Conservation (phyloP, 2,329 filamentous ascomycete species). For the Fusarium odoratissimum region DNA sequence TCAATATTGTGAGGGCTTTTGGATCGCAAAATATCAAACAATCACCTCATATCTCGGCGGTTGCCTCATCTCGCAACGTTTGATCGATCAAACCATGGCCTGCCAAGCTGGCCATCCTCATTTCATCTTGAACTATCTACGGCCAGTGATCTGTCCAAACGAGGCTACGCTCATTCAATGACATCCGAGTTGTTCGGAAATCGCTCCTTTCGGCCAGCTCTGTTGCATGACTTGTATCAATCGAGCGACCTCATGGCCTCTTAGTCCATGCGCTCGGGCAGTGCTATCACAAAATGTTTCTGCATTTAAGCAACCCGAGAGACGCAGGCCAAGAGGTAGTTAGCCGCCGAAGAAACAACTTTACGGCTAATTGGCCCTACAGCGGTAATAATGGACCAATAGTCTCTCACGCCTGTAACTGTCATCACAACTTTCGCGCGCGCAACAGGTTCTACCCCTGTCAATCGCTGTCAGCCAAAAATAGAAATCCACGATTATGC, state of each 20-base stretch:
- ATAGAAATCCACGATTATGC: conserved; percentile 46
- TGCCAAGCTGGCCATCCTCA: conserved; percentile 12
- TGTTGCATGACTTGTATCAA: conserved; percentile 44
- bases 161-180: conserved; percentile 8
- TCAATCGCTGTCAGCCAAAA: conserved; percentile 49
- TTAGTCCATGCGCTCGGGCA: conserved; percentile 39
- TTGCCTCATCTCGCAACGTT: conserved; percentile 17
- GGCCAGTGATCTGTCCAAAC: conserved; percentile 14
- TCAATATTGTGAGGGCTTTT: not conserved
- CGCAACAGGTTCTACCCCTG: conserved; percentile 48
- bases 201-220: conserved; percentile 23
- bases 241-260: conserved; percentile 35
- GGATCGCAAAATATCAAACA: not conserved
- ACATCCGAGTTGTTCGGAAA: conserved; percentile 24
- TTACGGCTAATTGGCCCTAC: conserved; percentile 36
- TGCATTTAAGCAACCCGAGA: conserved; percentile 11
- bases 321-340: conserved; percentile 35
- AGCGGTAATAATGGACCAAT: conserved; percentile 38
- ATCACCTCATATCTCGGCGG: conserved; percentile 10
- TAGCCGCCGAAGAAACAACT: conserved; percentile 44
- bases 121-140: conserved; percentile 14
- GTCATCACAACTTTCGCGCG: conserved; percentile 51
- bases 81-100: conserved; percentile 35
- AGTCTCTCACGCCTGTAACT: conserved; percentile 37
- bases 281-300: conserved; percentile 40